A percentile compares a stretch with the other conserved stretches of the same genome.
phyloP scores from a whole-genome alignment of 139 green algal species.

The Tetraselmis striata region DNA sequence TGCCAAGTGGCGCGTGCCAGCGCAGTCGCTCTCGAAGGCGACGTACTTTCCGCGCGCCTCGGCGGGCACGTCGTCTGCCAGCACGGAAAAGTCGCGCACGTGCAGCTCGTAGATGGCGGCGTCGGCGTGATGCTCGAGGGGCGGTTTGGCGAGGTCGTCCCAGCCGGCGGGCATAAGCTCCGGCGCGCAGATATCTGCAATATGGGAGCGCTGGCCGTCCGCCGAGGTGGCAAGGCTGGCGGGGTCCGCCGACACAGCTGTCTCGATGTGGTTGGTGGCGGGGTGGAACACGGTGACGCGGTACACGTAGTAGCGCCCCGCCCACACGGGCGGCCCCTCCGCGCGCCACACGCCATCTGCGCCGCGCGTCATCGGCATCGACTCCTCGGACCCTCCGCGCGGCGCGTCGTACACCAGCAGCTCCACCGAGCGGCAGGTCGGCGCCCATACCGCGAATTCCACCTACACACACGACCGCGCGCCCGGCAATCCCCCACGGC shows the following conservation, averaged over 20 bases:
- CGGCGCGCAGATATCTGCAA: slow-evolving; percentile 26
- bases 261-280: slow-evolving; percentile 22
- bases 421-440: slow-evolving; percentile 22
- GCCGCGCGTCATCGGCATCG: slow-evolving; percentile 1
- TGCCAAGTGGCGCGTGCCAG: slow-evolving; percentile 35
- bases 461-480: not conserved
- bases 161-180: slow-evolving; percentile 42
- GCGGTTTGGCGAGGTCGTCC: slow-evolving; percentile 24
- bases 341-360: slow-evolving; percentile 7
- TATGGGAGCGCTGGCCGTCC: slow-evolving; percentile 38
- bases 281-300: slow-evolving; percentile 59
- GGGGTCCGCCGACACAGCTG: slow-evolving; percentile 55
- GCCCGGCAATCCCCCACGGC: too few species aligned
- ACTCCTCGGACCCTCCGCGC: not conserved
- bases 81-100: slow-evolving; percentile 77
- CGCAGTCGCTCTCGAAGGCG: slow-evolving; percentile 50
- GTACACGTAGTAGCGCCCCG: not conserved
- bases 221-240: slow-evolving; percentile 62
- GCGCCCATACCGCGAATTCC: not conserved
- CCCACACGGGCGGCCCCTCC: not conserved
- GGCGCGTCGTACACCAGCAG: slow-evolving; percentile 50
- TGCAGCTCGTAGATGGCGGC: slow-evolving; percentile 86
- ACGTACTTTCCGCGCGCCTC: slow-evolving; percentile 69
- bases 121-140: slow-evolving; percentile 45
- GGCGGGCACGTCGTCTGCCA: slow-evolving; percentile 51